Base-by-base conservation (phyloP, 352 stramenopile genomes). In the Globisporangium nodosum region DNA sequence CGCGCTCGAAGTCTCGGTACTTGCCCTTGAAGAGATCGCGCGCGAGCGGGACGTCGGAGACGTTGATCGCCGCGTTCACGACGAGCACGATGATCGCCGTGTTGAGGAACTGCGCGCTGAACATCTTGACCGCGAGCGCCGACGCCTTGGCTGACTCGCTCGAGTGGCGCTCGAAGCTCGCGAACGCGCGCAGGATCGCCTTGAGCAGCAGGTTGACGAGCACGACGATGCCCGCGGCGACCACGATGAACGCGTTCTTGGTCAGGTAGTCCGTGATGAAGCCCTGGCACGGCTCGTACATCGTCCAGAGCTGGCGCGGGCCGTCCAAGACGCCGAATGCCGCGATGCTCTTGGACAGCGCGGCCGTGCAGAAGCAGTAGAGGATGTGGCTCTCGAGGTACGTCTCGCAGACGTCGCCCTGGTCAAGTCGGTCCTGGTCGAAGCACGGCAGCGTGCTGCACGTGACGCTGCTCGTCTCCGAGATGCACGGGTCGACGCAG, bases 121-220 rank as follows among this genome's bases (percentile, higher is more conserved):
- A 92, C 70, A 93, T 87, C 58, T 94, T 96, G 45, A 90, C 37
- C 5, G 78, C 76, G 40, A 93, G 74, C 0, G 78, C 78, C 0
- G 77, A 78, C 13, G 85, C 81, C 66, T 93, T 92, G 21, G 77
- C 65, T 0, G 86, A 94, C 62, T 94, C 84, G 46, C 82, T 93
- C n/a, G 78, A 81, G 54, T 94, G 86, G 0, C 68, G 59, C 56
- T 96, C 86, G 49, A 93, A 92, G 3, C 50, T 66, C 0, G 84
- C 77, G 31, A 96, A 90, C 0, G 63, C 60, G 5, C 80, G 76
- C 21, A 96, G 51, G 24, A 88, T 89, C 2, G 64, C 63, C 45
- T 92, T 90, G 6, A 96, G 67, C 7, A 90, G 55, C 13, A 91
- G 51, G 53, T 96, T 92, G 6, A 94, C 81, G 45, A 91, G 35